These are phyloP conservation scores for Saccharum officinarum DNA, from an alignment of 176 grass and related monocot genomes.

Conservation along the genomic window DNA sequence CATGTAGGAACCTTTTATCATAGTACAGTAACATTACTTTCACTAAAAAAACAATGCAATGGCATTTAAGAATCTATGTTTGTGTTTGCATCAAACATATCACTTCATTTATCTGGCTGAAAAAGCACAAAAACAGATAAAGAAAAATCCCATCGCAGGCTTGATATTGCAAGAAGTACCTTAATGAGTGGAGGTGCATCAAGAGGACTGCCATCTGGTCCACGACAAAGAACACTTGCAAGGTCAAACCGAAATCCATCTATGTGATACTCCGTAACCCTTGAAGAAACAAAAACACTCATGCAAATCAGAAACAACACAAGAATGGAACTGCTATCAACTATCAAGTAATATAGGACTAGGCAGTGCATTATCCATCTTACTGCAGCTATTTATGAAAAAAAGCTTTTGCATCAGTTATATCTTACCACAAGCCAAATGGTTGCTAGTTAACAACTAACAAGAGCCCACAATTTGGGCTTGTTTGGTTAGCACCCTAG, in stretches of 20 bases:
- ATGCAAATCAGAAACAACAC: constrained; percentile 19
- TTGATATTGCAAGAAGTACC: constrained; percentile 45
- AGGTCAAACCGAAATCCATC: constrained; percentile 99
- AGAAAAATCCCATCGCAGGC: not conserved
- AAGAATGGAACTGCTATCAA: not conserved
- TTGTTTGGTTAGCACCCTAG: not conserved
- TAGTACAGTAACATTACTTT: not conserved
- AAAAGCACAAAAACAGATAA: not conserved
- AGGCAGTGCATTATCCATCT: constrained; percentile 12
- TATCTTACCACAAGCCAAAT: constrained; percentile 31
- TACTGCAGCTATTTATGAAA: not conserved
- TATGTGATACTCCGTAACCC: constrained; percentile 96
- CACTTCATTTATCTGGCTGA: constrained; percentile 1
- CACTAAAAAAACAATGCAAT: not conserved
- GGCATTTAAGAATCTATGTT: not conserved
- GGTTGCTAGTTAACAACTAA: constrained; percentile 21
- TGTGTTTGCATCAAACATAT: not conserved
- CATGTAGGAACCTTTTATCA: not conserved
- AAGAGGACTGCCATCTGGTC: constrained; percentile 76
- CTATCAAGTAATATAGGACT: constrained; percentile 9
- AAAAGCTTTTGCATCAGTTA: constrained; percentile 7
- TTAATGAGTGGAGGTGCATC: constrained; percentile 85
- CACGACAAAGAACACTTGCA: constrained; percentile 96
- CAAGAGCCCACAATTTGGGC: not conserved
- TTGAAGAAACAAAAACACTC: constrained; percentile 33